Evolutionary conservation across 768 basidiomycete genomes (phyloP).

Genomic region (Megacollybia marginata): DNA sequence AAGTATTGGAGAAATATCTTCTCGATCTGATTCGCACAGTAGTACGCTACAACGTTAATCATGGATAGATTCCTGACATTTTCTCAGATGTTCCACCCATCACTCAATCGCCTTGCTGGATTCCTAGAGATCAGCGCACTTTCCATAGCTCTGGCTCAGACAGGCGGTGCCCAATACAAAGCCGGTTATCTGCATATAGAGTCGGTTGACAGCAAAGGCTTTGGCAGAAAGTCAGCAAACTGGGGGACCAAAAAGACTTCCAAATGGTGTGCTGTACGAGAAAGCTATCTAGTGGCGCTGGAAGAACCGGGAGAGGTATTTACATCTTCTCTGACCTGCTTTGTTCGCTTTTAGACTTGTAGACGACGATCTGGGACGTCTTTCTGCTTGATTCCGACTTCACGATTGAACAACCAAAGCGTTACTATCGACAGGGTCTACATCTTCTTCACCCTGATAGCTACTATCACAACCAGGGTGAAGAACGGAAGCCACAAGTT

Average conservation of each 20-base stretch:
- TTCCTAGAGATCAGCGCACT: slow-evolving; percentile 92
- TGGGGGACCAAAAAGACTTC: slow-evolving; percentile 56
- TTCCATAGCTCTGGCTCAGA: slow-evolving; percentile 69
- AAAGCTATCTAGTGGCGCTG: slow-evolving; percentile 83
- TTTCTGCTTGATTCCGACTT: slow-evolving; percentile 90
- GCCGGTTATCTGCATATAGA: slow-evolving; percentile 74
- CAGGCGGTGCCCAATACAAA: slow-evolving; percentile 86
- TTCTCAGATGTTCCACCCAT: slow-evolving; percentile 88
- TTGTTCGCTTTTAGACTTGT: background rate
- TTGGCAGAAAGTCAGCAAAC: slow-evolving; percentile 58
- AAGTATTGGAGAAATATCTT: slow-evolving; percentile 82
- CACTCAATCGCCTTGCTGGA: slow-evolving; percentile 79
- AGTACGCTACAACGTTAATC: slow-evolving; percentile 35
- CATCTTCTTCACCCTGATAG: slow-evolving; percentile 45
- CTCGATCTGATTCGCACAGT: slow-evolving; percentile 84
- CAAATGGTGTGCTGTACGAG: slow-evolving; percentile 89
- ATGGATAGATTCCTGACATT: background rate
- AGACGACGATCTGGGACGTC: slow-evolving; percentile 89
- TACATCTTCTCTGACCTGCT: background rate
- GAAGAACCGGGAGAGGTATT: slow-evolving; percentile 80
- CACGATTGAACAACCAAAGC: slow-evolving; percentile 79
- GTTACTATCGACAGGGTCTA: slow-evolving; percentile 83
- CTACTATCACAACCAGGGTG: background rate
- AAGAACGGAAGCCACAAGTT: background rate
- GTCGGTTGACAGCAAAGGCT: slow-evolving; percentile 42